Evolutionary conservation across 345 rosid species (phyloP).

Genomic region (Brassica napus): Da-Ae NC_063451.1:26850001-26850500

Average conservation of each 20-base stretch:
- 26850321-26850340: slow-evolving; percentile 22
- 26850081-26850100: slow-evolving; percentile 22
- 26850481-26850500: not conserved
- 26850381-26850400: not conserved
- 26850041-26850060: not conserved
- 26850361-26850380: not conserved
- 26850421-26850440: not conserved
- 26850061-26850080: slow-evolving; percentile 11
- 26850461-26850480: not conserved
- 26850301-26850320: slow-evolving; percentile 1
- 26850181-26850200: not conserved
- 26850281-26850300: not conserved
- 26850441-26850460: not conserved
- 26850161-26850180: not conserved
- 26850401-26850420: not conserved
- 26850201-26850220: not conserved
- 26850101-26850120: not conserved
- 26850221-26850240: not conserved
- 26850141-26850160: not conserved
- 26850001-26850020: slow-evolving; percentile 28
- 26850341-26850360: not conserved
- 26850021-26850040: slow-evolving; percentile 5
- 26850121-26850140: not conserved
- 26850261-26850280: not conserved
- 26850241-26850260: not conserved